These are phyloP conservation scores for Aspergillus persii DNA, from an alignment of 2,329 filamentous ascomycete species.

Conservation along the genomic window DNA sequence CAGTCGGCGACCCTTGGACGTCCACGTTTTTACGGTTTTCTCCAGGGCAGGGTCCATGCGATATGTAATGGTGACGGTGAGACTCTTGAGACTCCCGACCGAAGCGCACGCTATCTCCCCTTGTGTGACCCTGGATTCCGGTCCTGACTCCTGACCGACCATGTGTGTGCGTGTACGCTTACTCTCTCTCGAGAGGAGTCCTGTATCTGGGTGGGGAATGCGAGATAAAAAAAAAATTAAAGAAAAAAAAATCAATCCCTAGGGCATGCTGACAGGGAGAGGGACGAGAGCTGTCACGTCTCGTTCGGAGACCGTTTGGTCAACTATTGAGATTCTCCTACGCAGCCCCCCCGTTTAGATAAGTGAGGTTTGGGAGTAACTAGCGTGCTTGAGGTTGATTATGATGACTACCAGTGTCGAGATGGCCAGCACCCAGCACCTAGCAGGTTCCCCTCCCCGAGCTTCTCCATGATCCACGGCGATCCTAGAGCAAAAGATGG, in stretches of 20 bases:
- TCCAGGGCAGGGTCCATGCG: background rate
- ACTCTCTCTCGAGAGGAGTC: background rate
- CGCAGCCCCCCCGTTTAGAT: background rate
- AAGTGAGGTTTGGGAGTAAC: background rate
- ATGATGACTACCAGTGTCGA: background rate
- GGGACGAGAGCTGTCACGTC: constrained; percentile 11
- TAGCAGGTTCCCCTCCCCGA: background rate
- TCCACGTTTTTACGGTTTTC: background rate
- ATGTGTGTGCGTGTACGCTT: background rate
- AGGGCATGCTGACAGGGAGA: background rate
- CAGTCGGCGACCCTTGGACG: background rate
- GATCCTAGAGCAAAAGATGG: background rate
- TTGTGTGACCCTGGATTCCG: background rate
- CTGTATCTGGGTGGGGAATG: background rate
- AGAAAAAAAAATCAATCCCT: background rate
- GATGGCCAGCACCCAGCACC: too few species aligned
- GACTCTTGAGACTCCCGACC: background rate
- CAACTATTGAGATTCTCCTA: constrained; percentile 3
- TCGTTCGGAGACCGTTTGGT: background rate
- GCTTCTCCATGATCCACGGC: background rate
- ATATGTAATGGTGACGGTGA: background rate
- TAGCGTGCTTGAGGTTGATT: background rate
- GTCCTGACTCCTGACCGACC: background rate
- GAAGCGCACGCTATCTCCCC: background rate
- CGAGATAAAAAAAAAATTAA: background rate